These are phyloP conservation scores for Cyberlindnera bimundalis DNA, from an alignment of 805 yeast genomes.

Conservation along the genomic window DNA sequence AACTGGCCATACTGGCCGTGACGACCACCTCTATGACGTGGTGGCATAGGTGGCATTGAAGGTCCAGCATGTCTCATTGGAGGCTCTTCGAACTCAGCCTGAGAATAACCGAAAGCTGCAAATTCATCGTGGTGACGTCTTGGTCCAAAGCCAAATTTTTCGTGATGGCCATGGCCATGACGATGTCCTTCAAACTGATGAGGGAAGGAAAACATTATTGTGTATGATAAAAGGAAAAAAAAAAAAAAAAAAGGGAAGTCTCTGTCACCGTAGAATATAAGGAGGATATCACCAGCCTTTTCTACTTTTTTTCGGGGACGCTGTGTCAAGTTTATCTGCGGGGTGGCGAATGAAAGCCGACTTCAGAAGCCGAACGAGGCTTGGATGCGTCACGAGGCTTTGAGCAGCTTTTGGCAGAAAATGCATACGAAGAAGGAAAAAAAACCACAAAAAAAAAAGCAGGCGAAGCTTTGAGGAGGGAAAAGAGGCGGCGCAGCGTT, in stretches of 20 bases:
- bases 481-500: too few relatives aligned
- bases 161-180: constrained; percentile 1
- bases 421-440: neutral
- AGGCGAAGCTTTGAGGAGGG: too few relatives aligned
- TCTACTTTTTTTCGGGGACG: too few relatives aligned
- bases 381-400: constrained; percentile 6
- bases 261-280: neutral
- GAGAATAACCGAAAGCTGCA: constrained; percentile 1
- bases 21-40: neutral
- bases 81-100: neutral
- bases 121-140: constrained; percentile 1
- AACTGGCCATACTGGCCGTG: neutral
- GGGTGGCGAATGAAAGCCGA: constrained; percentile 2
- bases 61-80: neutral
- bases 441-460: too few relatives aligned
- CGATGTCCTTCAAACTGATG: neutral
- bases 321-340: neutral
- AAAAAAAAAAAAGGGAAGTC: too few relatives aligned
- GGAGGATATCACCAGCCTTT: neutral
- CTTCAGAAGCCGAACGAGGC: constrained; percentile 6
- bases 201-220: too few relatives aligned
- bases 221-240: too few relatives aligned
- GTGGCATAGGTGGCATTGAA: neutral
- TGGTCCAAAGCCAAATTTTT: neutral
- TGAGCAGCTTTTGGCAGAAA: neutral